A percentile compares a stretch with the other conserved stretches of the same genome.
Evolutionary conservation across 345 rosid species (phyloP).

Genomic region (Ricinus communis): DNA sequence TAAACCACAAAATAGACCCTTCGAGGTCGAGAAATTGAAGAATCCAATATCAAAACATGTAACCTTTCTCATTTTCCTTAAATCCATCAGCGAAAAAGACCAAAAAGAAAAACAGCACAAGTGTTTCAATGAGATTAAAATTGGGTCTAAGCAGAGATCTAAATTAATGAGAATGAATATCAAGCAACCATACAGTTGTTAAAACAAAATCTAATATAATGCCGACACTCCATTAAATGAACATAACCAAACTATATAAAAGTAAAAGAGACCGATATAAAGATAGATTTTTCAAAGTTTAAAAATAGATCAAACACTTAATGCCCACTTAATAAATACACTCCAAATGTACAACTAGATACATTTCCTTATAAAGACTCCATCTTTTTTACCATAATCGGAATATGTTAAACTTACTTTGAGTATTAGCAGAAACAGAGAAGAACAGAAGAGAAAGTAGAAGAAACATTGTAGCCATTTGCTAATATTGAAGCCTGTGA

Average conservation of each 20-base stretch:
- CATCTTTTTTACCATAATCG: neutral
- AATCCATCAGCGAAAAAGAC: neutral
- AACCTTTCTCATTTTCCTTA: neutral
- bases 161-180: neutral
- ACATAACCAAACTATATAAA: slow-evolving; percentile 10
- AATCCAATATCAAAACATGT: slow-evolving; percentile 13
- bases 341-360: neutral
- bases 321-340: neutral
- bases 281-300: neutral
- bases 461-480: slow-evolving; percentile 22
- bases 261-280: neutral
- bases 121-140: neutral
- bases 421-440: slow-evolving; percentile 37
- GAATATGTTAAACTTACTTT: slow-evolving; percentile 23
- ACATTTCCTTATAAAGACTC: neutral
- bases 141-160: slow-evolving; percentile 19
- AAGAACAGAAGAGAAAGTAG: slow-evolving; percentile 31
- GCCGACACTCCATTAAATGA: slow-evolving; percentile 4
- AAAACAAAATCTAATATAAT: slow-evolving; percentile 3
- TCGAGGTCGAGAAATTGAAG: neutral
- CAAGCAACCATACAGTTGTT: slow-evolving; percentile 5
- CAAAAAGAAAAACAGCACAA: neutral
- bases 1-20: neutral
- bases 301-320: slow-evolving; percentile 23
- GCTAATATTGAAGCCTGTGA: neutral